These are phyloP conservation scores for Claviceps pazoutovae DNA, from an alignment of 2,329 filamentous ascomycete species.

Conservation along the genomic window DNA sequence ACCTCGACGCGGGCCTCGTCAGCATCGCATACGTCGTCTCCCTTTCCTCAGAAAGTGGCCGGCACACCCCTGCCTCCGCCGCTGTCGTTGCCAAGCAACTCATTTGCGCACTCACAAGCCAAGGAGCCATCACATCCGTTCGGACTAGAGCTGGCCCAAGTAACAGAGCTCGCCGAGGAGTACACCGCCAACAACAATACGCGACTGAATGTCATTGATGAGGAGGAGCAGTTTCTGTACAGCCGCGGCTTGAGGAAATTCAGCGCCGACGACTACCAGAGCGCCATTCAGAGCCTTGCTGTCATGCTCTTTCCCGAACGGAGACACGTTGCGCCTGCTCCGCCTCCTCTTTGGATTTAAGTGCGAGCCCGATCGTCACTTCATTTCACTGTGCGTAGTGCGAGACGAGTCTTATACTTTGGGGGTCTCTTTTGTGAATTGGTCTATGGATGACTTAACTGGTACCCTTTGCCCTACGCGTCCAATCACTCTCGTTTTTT, in stretches of 20 bases:
- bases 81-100: constrained; percentile 16
- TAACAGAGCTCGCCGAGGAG: constrained; percentile 87
- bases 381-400: constrained; percentile 21
- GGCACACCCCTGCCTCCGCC: constrained; percentile 16
- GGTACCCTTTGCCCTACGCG: constrained; percentile 3
- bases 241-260: constrained; percentile 59
- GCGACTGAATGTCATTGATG: constrained; percentile 48
- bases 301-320: constrained; percentile 41
- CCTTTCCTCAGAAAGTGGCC: constrained; percentile 16
- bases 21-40: constrained; percentile 24
- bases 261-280: constrained; percentile 68
- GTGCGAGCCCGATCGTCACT: neutral
- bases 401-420: constrained; percentile 4
- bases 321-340: constrained; percentile 18
- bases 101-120: constrained; percentile 17
- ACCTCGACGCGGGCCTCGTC: constrained; percentile 39
- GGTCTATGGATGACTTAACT: constrained; percentile 1
- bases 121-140: constrained; percentile 53
- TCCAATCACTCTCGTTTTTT: neutral
- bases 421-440: constrained; percentile 6
- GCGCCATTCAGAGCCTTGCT: constrained; percentile 61
- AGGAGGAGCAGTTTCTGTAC: constrained; percentile 51
- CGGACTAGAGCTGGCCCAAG: constrained; percentile 76
- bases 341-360: constrained; percentile 36
- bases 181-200: constrained; percentile 52